Base-by-base conservation (phyloP, 495 filamentous ascomycete species). In the Glarea lozoyensis region DNA sequence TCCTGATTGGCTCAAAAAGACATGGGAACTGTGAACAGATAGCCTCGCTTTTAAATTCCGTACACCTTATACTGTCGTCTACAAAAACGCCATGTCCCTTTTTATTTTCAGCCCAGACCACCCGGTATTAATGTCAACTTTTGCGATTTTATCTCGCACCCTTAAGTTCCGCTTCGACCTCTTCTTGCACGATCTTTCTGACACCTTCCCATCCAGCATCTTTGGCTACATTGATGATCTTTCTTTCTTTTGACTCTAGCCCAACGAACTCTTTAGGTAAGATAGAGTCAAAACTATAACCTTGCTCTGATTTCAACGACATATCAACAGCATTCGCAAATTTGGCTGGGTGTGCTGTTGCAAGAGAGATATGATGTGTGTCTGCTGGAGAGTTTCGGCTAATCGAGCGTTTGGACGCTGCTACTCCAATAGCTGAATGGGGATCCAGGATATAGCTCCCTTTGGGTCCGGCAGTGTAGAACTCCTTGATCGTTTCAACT, bases 261-360 rank as follows among this genome's bases (percentile, higher is more conserved):
- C 79, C 88, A 17, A 75, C 64, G 52, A 95, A 84, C 61, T 94
- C 84, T 41, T 74, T 57, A 5, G 90, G 89, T 37, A 93, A 68
- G 3, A 94, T 81, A 43, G 62, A 64, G 31, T 79, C 66, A 56
- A 93, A 94, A 36, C 70, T 67, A 50, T 88, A 96, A 0, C 69
- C 74, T 5, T 65, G 50, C 59, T 82, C 69, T 16, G 69, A 73
- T 18, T 74, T 70, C 61, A 96, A 63, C 1, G 88, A 88, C 25
- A 78, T 52, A 43, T 82, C 74, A 3, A 97, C 88, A 0, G 84
- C 88, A 35, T 73, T 70, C 9, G 78, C 76, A 57, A 96, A 96
- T 62, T 97, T 97, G 30, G 89, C 90, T 2, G 90, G 90, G 65
- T 96, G 90, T 7, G 89, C 89, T 2, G 90, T 97, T 4, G 86